Conservation (phyloP, 371 early-diverging fungal genomes). For the Mortierella sp. region DNA sequence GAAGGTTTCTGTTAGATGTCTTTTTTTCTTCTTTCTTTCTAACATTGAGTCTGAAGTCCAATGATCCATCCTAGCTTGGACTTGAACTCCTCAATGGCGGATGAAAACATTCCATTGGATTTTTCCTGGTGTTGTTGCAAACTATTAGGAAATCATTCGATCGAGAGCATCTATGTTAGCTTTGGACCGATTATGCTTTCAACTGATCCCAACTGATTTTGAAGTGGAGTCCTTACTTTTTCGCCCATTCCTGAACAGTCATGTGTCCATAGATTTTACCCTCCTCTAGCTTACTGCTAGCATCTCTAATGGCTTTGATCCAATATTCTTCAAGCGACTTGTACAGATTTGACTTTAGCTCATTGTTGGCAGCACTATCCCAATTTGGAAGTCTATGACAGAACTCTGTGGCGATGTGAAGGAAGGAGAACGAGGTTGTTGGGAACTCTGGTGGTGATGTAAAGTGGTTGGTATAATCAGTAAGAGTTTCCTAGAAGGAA, state of each 20-base stretch:
- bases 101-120: conserved; percentile 63
- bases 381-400: conserved; percentile 88
- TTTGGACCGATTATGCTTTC: neutral
- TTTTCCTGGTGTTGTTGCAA: conserved; percentile 69
- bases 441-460: conserved; percentile 83
- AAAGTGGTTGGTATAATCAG: conserved; percentile 90
- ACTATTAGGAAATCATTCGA: conserved; percentile 35
- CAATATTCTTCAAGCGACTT: conserved; percentile 81
- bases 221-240: conserved; percentile 56
- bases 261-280: conserved; percentile 82
- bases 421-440: conserved; percentile 79
- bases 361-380: conserved; percentile 80
- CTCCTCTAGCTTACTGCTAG: conserved; percentile 78
- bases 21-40: too few species aligned
- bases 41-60: conserved; percentile 58
- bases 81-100: conserved; percentile 77
- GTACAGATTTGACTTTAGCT: conserved; percentile 74
- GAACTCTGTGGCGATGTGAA: conserved; percentile 80
- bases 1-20: conserved; percentile 10
- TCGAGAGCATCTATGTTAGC: neutral
- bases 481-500: conserved; percentile 71
- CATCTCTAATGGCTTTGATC: conserved; percentile 79
- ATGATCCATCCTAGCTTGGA: conserved; percentile 78
- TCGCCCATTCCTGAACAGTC: conserved; percentile 87
- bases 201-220: neutral